These are phyloP conservation scores for Umbelopsis ramanniana DNA, from an alignment of 192 early-diverging fungal species.

Conservation along the genomic window DNA sequence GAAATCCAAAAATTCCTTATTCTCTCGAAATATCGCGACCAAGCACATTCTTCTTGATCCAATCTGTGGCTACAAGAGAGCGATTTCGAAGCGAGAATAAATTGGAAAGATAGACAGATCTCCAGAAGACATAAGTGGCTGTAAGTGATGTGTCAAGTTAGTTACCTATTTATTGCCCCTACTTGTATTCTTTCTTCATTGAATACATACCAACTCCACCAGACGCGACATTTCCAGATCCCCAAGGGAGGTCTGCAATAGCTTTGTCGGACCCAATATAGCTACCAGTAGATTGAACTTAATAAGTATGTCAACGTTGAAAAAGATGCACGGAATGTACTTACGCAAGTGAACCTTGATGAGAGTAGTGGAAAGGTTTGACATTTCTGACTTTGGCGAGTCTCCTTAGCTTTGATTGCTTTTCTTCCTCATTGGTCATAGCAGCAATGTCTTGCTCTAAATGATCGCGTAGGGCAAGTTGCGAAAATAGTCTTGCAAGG, in stretches of 20 bases:
- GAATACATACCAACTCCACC: slow-evolving; percentile 47
- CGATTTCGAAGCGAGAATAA: slow-evolving; percentile 85
- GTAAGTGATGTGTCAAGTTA: neutral
- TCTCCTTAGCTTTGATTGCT: slow-evolving; percentile 3
- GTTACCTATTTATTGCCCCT: too few species aligned
- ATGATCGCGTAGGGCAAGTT: slow-evolving; percentile 49
- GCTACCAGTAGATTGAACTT: neutral
- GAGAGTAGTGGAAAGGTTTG: slow-evolving; percentile 76
- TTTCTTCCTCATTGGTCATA: neutral
- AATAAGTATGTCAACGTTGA: neutral
- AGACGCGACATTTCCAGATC: slow-evolving; percentile 61
- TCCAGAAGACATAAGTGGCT: slow-evolving; percentile 74
- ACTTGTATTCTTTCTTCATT: too few species aligned
- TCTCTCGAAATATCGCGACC: slow-evolving; percentile 88
- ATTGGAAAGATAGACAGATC: slow-evolving; percentile 67
- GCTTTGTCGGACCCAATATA: slow-evolving; percentile 90
- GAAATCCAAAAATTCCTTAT: slow-evolving; percentile 46
- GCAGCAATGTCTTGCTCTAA: slow-evolving; percentile 25
- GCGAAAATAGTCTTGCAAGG: slow-evolving; percentile 72
- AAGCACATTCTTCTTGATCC: slow-evolving; percentile 85
- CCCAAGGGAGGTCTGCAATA: slow-evolving; percentile 85
- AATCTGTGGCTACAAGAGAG: slow-evolving; percentile 81
- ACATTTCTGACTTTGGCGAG: slow-evolving; percentile 34
- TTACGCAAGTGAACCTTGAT: slow-evolving; percentile 76
- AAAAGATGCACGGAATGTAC: neutral